Evolutionary conservation across 345 rosid genomes (phyloP).

Genomic region (Sonneratia caseolaris): DNA sequence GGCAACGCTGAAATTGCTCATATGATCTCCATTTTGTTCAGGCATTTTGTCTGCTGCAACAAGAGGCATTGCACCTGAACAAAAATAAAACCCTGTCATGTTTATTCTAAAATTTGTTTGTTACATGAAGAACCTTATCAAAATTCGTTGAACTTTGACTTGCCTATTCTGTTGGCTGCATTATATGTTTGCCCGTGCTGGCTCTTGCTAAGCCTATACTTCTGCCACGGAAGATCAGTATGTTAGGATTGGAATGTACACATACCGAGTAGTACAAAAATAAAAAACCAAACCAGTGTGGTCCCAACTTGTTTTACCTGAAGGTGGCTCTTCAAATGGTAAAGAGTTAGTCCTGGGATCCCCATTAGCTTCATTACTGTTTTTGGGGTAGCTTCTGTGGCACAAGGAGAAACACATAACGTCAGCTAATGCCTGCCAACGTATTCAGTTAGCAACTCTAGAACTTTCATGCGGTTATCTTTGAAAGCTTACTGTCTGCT

Average conservation of each 20-base stretch:
- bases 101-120: not conserved
- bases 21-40: slow-evolving; percentile 11
- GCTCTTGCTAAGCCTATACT: slow-evolving; percentile 24
- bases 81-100: not conserved
- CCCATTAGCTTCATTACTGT: slow-evolving; percentile 28
- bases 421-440: not conserved
- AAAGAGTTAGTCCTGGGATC: slow-evolving; percentile 28
- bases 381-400: slow-evolving; percentile 33
- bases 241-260: not conserved
- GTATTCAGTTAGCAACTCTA: not conserved
- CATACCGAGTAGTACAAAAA: not conserved
- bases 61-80: slow-evolving; percentile 11
- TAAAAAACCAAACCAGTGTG: not conserved
- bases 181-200: slow-evolving; percentile 14
- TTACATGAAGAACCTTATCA: slow-evolving; percentile 1
- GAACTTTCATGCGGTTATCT: not conserved
- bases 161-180: slow-evolving; percentile 2
- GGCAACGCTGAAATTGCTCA: slow-evolving; percentile 11
- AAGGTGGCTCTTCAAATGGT: slow-evolving; percentile 31
- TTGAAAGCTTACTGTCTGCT: slow-evolving; percentile 18
- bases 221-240: slow-evolving; percentile 9
- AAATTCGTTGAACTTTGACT: not conserved
- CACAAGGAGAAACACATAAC: not conserved
- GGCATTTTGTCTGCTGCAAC: slow-evolving; percentile 13
- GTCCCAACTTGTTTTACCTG: slow-evolving; percentile 13